Base-by-base conservation (phyloP, 805 yeast genomes). In the Yarrowia osloensis region DNA sequence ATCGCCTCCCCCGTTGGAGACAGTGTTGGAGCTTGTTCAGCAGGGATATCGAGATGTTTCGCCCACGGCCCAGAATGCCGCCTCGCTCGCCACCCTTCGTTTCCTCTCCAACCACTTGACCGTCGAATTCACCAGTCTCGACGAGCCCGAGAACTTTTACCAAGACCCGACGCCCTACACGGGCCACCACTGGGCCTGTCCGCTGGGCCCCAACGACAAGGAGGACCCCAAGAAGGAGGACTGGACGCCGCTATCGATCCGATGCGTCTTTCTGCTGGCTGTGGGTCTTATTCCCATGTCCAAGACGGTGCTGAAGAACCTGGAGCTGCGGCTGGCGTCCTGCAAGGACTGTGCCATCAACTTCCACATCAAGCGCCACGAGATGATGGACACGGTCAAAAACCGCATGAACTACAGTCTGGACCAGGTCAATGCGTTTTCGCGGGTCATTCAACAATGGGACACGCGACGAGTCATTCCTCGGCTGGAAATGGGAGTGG, bases 201-300 rank as follows among this genome's bases (percentile, higher is more conserved):
- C 22, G 2, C 17, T 22, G 13, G 66, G 54, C 19, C 31, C 54
- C 9, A 31, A 22, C n/a, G 31, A 37, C 31, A 24, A 17, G 21
- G 33, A 33, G 33, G 66, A 44, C 44, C 42, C 54, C 17, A 46
- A 46, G 7, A 26, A 44, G 19, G 44, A 46, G 8, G 54, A 61
- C 42, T 61, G 66, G 66, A 44, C 66, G 33, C 66, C 66, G 2
- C 54, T 61, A 2, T 21, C 66, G 31, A 33, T 61, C 15, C 52
- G 66, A 31, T 61, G 66, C 42, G 47, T 61, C 19, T 61, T 61
- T 31, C 15, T 61, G 44, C 33, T 61, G 44, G 66, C 66, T 12
- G 66, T 61, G 22, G 66, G 66, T 1, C 40, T 61, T 24, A 46
- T 61, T 8, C 66, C 66, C 54, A 31, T 35, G 54, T 61, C 66